A percentile compares a stretch with the other conserved stretches of the same genome.
Conservation (phyloP, 768 basidiomycete species). For the Calocybe indica region DNA sequence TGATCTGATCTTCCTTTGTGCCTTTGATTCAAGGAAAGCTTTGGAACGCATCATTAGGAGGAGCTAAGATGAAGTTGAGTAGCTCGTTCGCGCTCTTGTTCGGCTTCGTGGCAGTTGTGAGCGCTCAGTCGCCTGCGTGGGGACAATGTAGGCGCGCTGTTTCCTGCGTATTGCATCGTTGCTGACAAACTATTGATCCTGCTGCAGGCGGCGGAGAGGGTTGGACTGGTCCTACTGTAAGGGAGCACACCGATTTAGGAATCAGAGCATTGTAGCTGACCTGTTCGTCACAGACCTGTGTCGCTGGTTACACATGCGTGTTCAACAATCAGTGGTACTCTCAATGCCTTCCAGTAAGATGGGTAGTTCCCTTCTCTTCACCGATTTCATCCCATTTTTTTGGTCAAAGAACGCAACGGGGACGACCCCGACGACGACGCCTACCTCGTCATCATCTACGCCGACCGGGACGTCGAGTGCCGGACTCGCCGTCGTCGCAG, state of each 20-base stretch:
- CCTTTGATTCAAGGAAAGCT: too few species aligned
- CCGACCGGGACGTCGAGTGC: slow-evolving; percentile 11
- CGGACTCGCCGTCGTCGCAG: slow-evolving; percentile 44
- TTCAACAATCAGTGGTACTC: slow-evolving; percentile 35
- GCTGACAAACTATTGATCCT: neutral
- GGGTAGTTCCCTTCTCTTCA: neutral
- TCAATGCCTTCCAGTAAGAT: slow-evolving; percentile 32
- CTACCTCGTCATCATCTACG: slow-evolving; percentile 10
- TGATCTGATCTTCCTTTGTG: too few species aligned
- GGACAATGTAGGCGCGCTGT: slow-evolving; percentile 26
- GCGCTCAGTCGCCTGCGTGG: slow-evolving; percentile 22
- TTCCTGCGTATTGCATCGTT: neutral
- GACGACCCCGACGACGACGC: slow-evolving; percentile 1
- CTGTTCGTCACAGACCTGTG: slow-evolving; percentile 24
- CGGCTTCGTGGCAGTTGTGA: slow-evolving; percentile 14
- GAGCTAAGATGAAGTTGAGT: slow-evolving; percentile 13
- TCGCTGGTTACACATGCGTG: slow-evolving; percentile 32
- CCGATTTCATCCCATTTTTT: too few species aligned
- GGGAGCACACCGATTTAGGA: neutral
- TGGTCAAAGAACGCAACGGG: neutral
- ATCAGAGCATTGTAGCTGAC: neutral
- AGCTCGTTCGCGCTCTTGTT: slow-evolving; percentile 20
- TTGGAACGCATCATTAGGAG: too few species aligned
- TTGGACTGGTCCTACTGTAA: slow-evolving; percentile 25
- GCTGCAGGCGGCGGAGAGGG: slow-evolving; percentile 17